phyloP scores from a whole-genome alignment of 345 rosid species.

The Populus euphratica region DNA sequence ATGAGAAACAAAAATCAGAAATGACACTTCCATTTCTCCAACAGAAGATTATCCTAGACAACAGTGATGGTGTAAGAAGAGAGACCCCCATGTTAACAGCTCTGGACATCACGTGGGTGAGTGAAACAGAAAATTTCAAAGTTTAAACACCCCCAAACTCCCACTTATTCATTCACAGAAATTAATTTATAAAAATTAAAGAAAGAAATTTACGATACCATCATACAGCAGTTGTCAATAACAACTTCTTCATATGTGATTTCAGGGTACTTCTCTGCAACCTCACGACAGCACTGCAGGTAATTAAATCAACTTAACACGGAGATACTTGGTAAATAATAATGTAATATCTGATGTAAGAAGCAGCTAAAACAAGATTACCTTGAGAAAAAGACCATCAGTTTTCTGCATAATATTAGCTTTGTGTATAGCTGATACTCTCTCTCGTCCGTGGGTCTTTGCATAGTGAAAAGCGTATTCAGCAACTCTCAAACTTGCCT shows the following conservation, averaged over 20 bases:
- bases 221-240: conserved; percentile 99
- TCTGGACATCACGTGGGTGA: background rate
- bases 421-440: conserved; percentile 97
- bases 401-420: conserved; percentile 99
- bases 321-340: background rate
- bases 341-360: background rate
- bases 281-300: conserved; percentile 97
- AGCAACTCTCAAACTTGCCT: conserved; percentile 97
- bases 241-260: conserved; percentile 94
- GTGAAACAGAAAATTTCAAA: background rate
- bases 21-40: conserved; percentile 9
- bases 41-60: background rate
- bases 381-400: conserved; percentile 97
- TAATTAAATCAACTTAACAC: background rate
- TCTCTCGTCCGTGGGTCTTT: conserved; percentile 86
- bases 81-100: background rate
- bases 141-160: background rate
- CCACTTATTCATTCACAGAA: no score
- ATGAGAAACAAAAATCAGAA: conserved; percentile 15
- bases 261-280: conserved; percentile 96
- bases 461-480: conserved; percentile 98
- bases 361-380: conserved; percentile 14
- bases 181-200: background rate
- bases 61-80: background rate
- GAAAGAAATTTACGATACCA: conserved; percentile 47